Conservation (phyloP, 2,329 filamentous ascomycete species). For the Ophiostoma novo-ulmi region DNA sequence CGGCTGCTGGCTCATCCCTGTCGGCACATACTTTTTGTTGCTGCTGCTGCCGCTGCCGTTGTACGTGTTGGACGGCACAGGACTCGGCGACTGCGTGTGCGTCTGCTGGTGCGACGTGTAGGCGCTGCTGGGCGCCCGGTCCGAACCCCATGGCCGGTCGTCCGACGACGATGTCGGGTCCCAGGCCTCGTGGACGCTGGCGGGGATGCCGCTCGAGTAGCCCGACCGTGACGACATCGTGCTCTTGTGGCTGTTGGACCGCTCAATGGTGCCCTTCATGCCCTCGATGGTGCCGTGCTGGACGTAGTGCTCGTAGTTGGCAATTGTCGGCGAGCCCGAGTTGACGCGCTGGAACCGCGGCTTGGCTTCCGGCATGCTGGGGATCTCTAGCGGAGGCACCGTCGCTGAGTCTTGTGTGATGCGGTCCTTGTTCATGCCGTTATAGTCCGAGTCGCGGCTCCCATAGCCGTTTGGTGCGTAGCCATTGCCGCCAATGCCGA, state of each 20-base stretch:
- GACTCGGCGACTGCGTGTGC: conserved; percentile 38
- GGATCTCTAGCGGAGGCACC: conserved; percentile 62
- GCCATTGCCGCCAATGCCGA: conserved; percentile 1
- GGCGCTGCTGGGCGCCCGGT: conserved; percentile 48
- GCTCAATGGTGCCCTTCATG: conserved; percentile 57
- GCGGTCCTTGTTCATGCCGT: conserved; percentile 33
- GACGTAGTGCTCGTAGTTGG: conserved; percentile 49
- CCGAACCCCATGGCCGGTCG: conserved; percentile 45
- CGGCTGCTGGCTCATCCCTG: conserved; percentile 45
- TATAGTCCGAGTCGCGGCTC: conserved; percentile 5
- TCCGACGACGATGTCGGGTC: conserved; percentile 41
- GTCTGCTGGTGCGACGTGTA: conserved; percentile 45
- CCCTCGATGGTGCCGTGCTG: conserved; percentile 50
- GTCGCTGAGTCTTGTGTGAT: conserved; percentile 63
- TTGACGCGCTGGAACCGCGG: conserved; percentile 61
- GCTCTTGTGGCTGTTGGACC: conserved; percentile 48
- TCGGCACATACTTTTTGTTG: conserved; percentile 26
- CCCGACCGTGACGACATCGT: conserved; percentile 43
- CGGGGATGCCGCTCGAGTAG: conserved; percentile 61
- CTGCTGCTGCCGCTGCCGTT: conserved; percentile 34
- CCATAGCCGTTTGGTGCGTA: neutral
- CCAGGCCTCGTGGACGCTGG: conserved; percentile 57
- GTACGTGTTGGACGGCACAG: neutral
- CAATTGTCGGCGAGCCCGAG: conserved; percentile 64
- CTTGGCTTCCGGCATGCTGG: conserved; percentile 46